Evolutionary conservation across 2,329 filamentous ascomycete genomes (phyloP).

Genomic region (Amauroascus verrucosus): DNA sequence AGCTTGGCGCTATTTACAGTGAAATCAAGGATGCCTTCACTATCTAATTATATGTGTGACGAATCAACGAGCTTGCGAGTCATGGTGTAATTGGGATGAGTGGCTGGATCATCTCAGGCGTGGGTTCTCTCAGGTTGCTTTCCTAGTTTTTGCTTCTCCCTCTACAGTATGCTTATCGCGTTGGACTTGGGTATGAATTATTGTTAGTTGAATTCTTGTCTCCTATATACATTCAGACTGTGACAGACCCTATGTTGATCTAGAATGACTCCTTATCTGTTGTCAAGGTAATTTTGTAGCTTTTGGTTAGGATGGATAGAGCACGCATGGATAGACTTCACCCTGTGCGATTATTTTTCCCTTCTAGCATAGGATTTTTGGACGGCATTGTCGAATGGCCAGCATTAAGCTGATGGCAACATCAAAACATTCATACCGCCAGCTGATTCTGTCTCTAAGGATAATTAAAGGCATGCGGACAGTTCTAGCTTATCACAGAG

Average conservation of each 20-base stretch:
- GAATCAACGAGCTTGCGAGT: slow-evolving; percentile 2
- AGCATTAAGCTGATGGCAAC: not conserved
- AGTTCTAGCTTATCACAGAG: too few species aligned
- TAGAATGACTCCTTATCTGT: slow-evolving; percentile 7
- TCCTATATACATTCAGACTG: slow-evolving; percentile 12
- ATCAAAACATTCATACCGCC: too few species aligned
- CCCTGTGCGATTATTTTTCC: not conserved
- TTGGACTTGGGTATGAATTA: slow-evolving; percentile 6
- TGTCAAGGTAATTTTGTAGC: slow-evolving; percentile 9
- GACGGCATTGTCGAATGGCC: not conserved
- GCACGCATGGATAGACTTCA: slow-evolving; percentile 9
- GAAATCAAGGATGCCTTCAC: slow-evolving; percentile 33
- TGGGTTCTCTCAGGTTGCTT: not conserved
- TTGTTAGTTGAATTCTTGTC: slow-evolving; percentile 9
- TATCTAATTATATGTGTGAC: slow-evolving; percentile 27
- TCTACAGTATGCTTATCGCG: not conserved
- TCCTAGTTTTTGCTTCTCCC: not conserved
- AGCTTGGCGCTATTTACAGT: slow-evolving; percentile 41
- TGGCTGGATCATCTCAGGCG: slow-evolving; percentile 2
- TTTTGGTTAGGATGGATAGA: slow-evolving; percentile 11
- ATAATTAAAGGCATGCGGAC: too few species aligned
- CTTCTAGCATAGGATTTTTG: not conserved
- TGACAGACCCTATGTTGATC: slow-evolving; percentile 10
- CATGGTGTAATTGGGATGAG: slow-evolving; percentile 8
- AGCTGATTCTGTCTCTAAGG: too few species aligned